phyloP scores from a whole-genome alignment of 1,139 yeast species.

The Yamadazyma aaseri region DNA sequence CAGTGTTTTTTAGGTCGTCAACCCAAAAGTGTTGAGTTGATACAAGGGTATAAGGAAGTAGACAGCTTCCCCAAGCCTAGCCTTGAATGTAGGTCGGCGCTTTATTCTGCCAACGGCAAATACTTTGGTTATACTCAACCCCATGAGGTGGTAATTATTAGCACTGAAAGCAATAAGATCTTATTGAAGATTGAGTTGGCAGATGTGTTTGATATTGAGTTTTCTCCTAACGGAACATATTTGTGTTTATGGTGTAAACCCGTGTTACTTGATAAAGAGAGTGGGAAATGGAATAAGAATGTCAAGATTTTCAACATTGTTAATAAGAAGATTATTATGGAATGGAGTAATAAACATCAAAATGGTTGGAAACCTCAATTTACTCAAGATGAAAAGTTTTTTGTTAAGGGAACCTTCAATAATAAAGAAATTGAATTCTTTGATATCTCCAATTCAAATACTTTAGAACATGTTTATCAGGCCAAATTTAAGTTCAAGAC shows the following conservation, averaged over 20 bases:
- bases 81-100: slow-evolving; percentile 45
- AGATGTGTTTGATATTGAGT: slow-evolving; percentile 77
- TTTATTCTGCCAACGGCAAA: slow-evolving; percentile 54
- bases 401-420: slow-evolving; percentile 58
- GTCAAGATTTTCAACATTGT: slow-evolving; percentile 69
- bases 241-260: slow-evolving; percentile 93
- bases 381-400: slow-evolving; percentile 70
- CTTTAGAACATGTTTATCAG: slow-evolving; percentile 33
- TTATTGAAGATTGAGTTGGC: slow-evolving; percentile 46
- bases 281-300: slow-evolving; percentile 74
- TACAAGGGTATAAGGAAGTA: slow-evolving; percentile 47
- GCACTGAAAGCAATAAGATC: slow-evolving; percentile 29
- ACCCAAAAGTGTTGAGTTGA: slow-evolving; percentile 60
- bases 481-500: slow-evolving; percentile 63
- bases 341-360: slow-evolving; percentile 80
- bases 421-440: slow-evolving; percentile 72
- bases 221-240: slow-evolving; percentile 86
- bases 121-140: slow-evolving; percentile 60
- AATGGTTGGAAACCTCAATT: slow-evolving; percentile 91
- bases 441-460: slow-evolving; percentile 48
- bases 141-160: slow-evolving; percentile 53
- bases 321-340: slow-evolving; percentile 49
- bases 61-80: slow-evolving; percentile 35
- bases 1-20: slow-evolving; percentile 47
- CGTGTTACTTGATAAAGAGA: slow-evolving; percentile 50